Evolutionary conservation across 805 yeast genomes (phyloP).

Genomic region (Saturnispora besseyi): DNA sequence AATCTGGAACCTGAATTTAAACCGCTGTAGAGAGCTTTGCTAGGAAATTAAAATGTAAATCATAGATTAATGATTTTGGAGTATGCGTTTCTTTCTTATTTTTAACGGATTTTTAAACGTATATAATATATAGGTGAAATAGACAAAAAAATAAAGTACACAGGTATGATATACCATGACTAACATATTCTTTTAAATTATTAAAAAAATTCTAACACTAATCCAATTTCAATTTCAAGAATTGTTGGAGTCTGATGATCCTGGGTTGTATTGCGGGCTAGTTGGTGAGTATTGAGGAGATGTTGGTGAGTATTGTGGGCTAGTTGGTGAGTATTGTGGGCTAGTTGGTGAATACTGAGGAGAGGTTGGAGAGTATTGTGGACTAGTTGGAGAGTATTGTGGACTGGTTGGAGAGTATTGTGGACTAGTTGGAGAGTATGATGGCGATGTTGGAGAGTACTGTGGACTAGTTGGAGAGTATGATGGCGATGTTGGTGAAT

Average conservation of each 20-base stretch:
- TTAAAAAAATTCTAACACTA: not conserved
- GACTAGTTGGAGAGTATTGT: slow-evolving; percentile 70
- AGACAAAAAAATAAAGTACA: slow-evolving; percentile 8
- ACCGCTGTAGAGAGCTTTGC: no score
- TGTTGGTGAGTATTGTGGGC: slow-evolving; percentile 61
- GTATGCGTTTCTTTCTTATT: not conserved
- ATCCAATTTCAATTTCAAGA: not conserved
- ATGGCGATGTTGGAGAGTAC: slow-evolving; percentile 72
- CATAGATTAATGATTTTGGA: no score
- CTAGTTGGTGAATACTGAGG: slow-evolving; percentile 48
- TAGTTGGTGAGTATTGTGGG: slow-evolving; percentile 51
- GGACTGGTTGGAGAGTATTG: slow-evolving; percentile 76
- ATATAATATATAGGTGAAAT: slow-evolving; percentile 5
- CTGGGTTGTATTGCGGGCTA: slow-evolving; percentile 48
- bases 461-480: slow-evolving; percentile 70
- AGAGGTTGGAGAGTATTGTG: slow-evolving; percentile 57
- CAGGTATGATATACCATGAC: not conserved
- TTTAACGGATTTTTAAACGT: not conserved
- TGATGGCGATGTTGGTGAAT: slow-evolving; percentile 72
- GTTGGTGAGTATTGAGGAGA: slow-evolving; percentile 74
- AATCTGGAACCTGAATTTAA: no score
- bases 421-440: slow-evolving; percentile 71
- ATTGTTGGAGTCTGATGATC: slow-evolving; percentile 58
- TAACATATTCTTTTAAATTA: slow-evolving; percentile 1
- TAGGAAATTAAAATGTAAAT: no score